A percentile compares a stretch with the other conserved stretches of the same genome.
Evolutionary conservation across 257 asterid genomes (phyloP).

Genomic region (Oldenlandia corymbosa): DNA sequence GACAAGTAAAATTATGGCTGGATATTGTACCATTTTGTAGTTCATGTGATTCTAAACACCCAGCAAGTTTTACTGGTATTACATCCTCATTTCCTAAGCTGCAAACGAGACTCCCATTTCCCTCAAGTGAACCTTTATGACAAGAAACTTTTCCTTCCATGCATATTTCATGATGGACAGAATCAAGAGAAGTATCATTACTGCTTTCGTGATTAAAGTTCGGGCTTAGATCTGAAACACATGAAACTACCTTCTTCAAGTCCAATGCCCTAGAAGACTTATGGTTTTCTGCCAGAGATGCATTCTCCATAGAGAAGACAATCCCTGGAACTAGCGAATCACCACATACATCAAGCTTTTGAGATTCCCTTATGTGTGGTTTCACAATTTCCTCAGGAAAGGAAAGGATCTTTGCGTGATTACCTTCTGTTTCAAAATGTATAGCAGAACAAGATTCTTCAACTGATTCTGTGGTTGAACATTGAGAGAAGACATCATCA

Average conservation of each 20-base stretch:
- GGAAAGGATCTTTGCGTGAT: constrained; percentile 11
- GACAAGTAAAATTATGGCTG: neutral
- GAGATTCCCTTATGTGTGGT: constrained; percentile 11
- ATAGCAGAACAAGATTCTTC: constrained; percentile 23
- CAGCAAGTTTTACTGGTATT: neutral
- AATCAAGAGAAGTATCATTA: neutral
- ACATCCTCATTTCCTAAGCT: constrained; percentile 6
- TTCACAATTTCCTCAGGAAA: constrained; percentile 1
- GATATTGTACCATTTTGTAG: neutral
- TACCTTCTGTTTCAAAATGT: constrained; percentile 14
- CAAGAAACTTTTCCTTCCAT: constrained; percentile 12
- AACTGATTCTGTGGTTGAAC: constrained; percentile 19
- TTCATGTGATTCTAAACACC: constrained; percentile 9
- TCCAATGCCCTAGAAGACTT: constrained; percentile 11
- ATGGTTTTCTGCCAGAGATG: constrained; percentile 9
- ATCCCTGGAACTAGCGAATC: constrained; percentile 12
- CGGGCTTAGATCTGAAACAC: constrained; percentile 6
- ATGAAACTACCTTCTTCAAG: constrained; percentile 7
- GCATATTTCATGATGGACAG: constrained; percentile 9
- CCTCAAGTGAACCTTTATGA: constrained; percentile 10
- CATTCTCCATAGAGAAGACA: constrained; percentile 10
- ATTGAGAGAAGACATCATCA: constrained; percentile 12
- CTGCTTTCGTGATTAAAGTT: neutral
- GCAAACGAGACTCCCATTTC: constrained; percentile 2
- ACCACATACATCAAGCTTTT: constrained; percentile 12